Conservation (phyloP, 176 grass and related monocot genomes). For the sorghum (Sorghum bicolor) region Sorghum_bicolor_NCBIv3 NC_012877.2:55556501-55557000, state of each 20-base stretch:
- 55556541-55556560: neutral
- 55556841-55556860: neutral
- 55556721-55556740: neutral
- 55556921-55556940: neutral
- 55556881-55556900: no score
- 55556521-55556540: neutral
- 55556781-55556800: neutral
- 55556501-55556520: conserved; percentile 1
- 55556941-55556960: no score
- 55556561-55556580: conserved; percentile 15
- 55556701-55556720: neutral
- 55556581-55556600: neutral
- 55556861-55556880: neutral
- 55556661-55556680: conserved; percentile 26
- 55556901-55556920: no score
- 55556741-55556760: neutral
- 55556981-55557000: neutral
- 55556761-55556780: neutral
- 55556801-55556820: neutral
- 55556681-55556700: conserved; percentile 13
- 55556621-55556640: conserved; percentile 2
- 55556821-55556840: neutral
- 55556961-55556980: neutral
- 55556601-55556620: neutral
- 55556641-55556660: conserved; percentile 29